Evolutionary conservation across 2,329 filamentous ascomycete species (phyloP), one percentile per base, ranked within the genome.

Genomic region (Xylaria multiplex): DNA sequence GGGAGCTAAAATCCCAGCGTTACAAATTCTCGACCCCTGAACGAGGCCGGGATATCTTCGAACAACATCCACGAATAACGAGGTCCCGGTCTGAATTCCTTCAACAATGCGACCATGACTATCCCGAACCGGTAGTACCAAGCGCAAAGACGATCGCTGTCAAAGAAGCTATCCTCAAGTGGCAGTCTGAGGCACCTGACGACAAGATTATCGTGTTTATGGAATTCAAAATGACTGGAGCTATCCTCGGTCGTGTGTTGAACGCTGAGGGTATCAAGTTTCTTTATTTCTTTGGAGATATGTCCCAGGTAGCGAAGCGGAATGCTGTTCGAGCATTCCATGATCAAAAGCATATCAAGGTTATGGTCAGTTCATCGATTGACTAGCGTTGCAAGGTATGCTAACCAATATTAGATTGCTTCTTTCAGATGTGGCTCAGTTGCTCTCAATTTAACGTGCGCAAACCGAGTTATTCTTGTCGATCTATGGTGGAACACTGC

Each of bases 401-500:
- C 56, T 63, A 53, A 56, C 53, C 8, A 11, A 11, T 3, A 24
- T 6, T 40, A 83, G 79, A 62, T 84, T 3, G 66, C 77, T 0
- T 77, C 78, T 0, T 66, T 83, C 40, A 73, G 66, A 16, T 77
- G 75, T 14, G 79, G 80, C 1, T 77, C 77, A 0, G 77, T 80
- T 13, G 78, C 76, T 30, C 79, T 81, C 58, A 83, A 84, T 46
- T 64, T 85, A 0, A 78, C 74, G 0, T 75, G 67, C 2, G 82
- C 82, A 1, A 87, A 86, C 54, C 81, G 85, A 3, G 83, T 87
- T 24, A 86, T 89, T 22, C 77, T 85, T 0, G 58, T 86, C 0
- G 86, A 89, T 37, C 77, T 81, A 0, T 89, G 86, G 85, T 93
- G 87, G 87, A 92, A 92, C 63, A 76, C 77, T 1, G 80, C 83